phyloP scores from a whole-genome alignment of 1,284 basidiomycete genomes.

The Pterulicium gracile region DNA sequence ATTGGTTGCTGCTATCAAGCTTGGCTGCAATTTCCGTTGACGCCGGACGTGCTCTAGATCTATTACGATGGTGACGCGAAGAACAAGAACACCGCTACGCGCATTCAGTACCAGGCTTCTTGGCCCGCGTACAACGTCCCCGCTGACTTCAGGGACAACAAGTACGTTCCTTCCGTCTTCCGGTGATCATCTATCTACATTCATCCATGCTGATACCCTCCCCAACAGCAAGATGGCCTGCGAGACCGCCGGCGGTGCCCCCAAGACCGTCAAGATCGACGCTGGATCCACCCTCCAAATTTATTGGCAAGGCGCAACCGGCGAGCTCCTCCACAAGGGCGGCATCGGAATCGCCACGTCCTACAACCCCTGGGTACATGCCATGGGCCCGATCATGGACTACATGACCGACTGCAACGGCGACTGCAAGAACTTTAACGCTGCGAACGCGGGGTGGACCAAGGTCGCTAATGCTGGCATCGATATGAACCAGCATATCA shows the following conservation, averaged over 20 bases:
- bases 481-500: neutral
- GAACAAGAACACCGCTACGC: neutral
- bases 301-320: neutral
- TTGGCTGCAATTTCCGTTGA: neutral
- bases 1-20: neutral
- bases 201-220: neutral
- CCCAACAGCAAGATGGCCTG: conserved; percentile 1
- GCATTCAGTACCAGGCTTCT: neutral
- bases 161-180: neutral
- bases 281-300: neutral
- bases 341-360: neutral
- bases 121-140: neutral
- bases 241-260: neutral
- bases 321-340: neutral
- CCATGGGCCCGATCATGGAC: neutral
- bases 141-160: neutral
- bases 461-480: neutral
- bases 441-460: conserved; percentile 1
- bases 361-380: conserved; percentile 1
- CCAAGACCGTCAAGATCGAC: neutral
- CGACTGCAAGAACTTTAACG: neutral
- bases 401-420: neutral
- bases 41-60: neutral
- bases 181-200: neutral
- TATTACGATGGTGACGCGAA: neutral